A percentile compares a stretch with the other conserved stretches of the same genome.
These are phyloP conservation scores for Teratosphaeria gauchensis DNA, from an alignment of 2,329 filamentous ascomycete species.

Conservation along the genomic window DNA sequence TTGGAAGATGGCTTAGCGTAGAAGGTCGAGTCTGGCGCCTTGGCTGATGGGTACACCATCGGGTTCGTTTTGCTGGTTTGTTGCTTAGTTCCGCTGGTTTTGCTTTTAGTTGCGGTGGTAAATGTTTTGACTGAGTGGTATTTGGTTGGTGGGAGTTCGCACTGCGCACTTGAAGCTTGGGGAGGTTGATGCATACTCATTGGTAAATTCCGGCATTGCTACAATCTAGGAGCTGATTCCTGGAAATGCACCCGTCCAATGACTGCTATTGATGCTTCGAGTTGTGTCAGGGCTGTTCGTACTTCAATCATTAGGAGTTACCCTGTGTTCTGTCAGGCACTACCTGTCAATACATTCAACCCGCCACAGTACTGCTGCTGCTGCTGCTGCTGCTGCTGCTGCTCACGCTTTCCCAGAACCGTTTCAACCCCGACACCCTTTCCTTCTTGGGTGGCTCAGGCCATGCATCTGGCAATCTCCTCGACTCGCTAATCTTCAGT, in stretches of 20 bases:
- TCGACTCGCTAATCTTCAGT: constrained; percentile 33
- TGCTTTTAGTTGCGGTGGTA: neutral
- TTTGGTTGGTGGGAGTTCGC: neutral
- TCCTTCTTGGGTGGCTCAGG: constrained; percentile 28
- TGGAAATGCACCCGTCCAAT: neutral
- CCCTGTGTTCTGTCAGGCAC: neutral
- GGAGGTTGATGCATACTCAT: neutral
- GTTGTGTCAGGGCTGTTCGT: too few species aligned
- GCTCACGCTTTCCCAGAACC: constrained; percentile 55
- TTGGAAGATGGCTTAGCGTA: neutral
- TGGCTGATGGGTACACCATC: neutral
- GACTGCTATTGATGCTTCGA: too few species aligned
- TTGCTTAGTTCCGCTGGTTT: neutral
- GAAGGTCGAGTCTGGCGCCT: neutral
- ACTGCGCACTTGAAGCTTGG: neutral
- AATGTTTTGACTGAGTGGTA: neutral
- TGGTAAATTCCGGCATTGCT: neutral
- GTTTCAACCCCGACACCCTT: constrained; percentile 39
- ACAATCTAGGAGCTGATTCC: too few species aligned
- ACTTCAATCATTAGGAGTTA: too few species aligned
- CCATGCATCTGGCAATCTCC: neutral
- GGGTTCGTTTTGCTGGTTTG: neutral
- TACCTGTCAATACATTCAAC: neutral
- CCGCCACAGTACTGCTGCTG: neutral
- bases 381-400: neutral